phyloP scores from a whole-genome alignment of 2,329 filamentous ascomycete genomes.

The Hyphodiscus sp. region DNA sequence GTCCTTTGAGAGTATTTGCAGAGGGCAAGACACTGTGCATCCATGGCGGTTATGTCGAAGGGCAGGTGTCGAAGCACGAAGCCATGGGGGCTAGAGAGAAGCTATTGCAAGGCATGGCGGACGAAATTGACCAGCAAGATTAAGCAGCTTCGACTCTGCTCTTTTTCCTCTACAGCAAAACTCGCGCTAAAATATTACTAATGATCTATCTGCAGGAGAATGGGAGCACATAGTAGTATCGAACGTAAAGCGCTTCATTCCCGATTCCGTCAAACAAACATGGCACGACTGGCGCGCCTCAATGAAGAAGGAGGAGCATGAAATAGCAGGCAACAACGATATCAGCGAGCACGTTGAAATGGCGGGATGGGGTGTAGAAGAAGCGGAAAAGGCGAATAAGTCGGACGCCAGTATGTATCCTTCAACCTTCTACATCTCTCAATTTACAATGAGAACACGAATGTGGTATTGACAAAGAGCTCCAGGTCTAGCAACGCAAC shows the following conservation, averaged over 20 bases:
- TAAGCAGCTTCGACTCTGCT: slow-evolving; percentile 1
- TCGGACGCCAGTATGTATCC: slow-evolving; percentile 66
- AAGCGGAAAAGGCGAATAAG: slow-evolving; percentile 54
- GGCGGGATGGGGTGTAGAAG: slow-evolving; percentile 54
- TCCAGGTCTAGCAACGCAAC: slow-evolving; percentile 65
- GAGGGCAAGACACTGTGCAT: no score
- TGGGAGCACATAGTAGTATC: slow-evolving; percentile 63
- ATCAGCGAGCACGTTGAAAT: slow-evolving; percentile 43
- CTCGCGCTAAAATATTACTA: slow-evolving; percentile 1
- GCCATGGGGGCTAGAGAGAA: no score
- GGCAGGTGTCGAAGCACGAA: no score
- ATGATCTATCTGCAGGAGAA: slow-evolving; percentile 36
- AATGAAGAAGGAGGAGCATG: slow-evolving; percentile 39
- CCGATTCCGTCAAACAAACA: slow-evolving; percentile 48
- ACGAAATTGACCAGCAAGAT: not conserved
- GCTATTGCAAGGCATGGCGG: no score
- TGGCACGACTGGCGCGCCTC: slow-evolving; percentile 45
- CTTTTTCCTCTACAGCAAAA: not conserved
- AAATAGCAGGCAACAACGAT: slow-evolving; percentile 38
- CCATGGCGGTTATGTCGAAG: no score
- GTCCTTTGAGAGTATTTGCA: no score
- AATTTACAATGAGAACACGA: not conserved
- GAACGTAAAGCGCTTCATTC: slow-evolving; percentile 50
- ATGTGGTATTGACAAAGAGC: no score
- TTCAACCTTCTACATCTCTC: not conserved